Evolutionary conservation across 768 basidiomycete species (phyloP).

Genomic region (Imleria badia): DNA sequence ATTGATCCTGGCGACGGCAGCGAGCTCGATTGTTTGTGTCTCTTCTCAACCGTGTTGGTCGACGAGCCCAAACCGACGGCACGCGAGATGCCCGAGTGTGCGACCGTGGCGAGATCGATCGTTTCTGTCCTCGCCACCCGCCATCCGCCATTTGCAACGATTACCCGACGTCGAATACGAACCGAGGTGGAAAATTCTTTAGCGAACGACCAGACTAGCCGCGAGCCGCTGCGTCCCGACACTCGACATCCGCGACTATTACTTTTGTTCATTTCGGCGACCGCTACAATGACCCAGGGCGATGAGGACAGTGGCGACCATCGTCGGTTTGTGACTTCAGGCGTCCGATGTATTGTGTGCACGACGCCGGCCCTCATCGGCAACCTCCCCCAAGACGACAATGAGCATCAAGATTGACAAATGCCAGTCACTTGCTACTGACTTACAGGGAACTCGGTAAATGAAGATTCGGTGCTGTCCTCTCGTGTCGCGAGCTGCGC

Average conservation of each 20-base stretch:
- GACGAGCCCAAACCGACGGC: too few species aligned
- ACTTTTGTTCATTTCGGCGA: neutral
- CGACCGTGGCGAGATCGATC: too few species aligned
- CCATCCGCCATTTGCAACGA: neutral
- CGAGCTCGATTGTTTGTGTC: too few species aligned
- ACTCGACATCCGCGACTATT: neutral
- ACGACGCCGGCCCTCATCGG: neutral
- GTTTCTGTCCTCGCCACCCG: too few species aligned
- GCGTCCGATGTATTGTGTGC: neutral
- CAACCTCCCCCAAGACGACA: neutral
- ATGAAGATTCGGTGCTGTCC: neutral
- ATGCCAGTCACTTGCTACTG: neutral
- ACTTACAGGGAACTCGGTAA: neutral
- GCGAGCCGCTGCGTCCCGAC: neutral
- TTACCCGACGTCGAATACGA: neutral
- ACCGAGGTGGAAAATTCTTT: neutral
- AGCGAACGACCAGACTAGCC: neutral
- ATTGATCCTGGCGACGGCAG: too few species aligned
- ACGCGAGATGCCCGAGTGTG: too few species aligned
- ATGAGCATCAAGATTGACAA: neutral
- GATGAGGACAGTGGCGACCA: neutral
- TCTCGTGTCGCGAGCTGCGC: slow-evolving; percentile 9
- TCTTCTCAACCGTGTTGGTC: too few species aligned
- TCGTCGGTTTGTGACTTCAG: neutral
- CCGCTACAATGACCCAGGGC: neutral